These are phyloP conservation scores for Plectosphaerella plurivora DNA, from an alignment of 2,329 filamentous ascomycete species.

Conservation along the genomic window DNA sequence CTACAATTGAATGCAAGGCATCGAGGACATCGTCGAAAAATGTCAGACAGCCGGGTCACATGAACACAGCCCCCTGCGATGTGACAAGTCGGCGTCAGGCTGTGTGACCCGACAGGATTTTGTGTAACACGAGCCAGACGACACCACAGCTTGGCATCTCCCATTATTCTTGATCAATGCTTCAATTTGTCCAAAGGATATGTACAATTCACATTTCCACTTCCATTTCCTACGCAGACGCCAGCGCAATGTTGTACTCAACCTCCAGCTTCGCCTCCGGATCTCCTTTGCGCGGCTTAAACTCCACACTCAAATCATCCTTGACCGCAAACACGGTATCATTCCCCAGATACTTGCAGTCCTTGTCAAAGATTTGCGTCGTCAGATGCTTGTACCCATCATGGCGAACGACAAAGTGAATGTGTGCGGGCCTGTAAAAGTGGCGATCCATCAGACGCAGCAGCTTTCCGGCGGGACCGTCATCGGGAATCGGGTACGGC, in stretches of 20 bases:
- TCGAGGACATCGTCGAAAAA: too few species aligned
- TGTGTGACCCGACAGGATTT: too few species aligned
- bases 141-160: too few species aligned
- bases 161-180: too few species aligned
- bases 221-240: not conserved
- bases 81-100: too few species aligned
- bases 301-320: conserved; percentile 40
- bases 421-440: conserved; percentile 53
- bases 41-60: too few species aligned
- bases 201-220: too few species aligned
- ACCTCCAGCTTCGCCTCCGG: conserved; percentile 52
- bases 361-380: conserved; percentile 68
- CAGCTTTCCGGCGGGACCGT: conserved; percentile 50
- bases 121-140: too few species aligned
- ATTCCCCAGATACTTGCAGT: conserved; percentile 54
- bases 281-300: conserved; percentile 29
- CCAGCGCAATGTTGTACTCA: conserved; percentile 55
- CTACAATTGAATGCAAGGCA: too few species aligned
- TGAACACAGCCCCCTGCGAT: too few species aligned
- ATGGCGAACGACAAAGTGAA: conserved; percentile 49
- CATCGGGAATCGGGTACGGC: conserved; percentile 37
- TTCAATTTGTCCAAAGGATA: too few species aligned
- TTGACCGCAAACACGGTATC: conserved; percentile 54
- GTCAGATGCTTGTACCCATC: conserved; percentile 64
- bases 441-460: conserved; percentile 51